Percentiles rank a stretch among this genome's conserved stretches.
phyloP scores from a whole-genome alignment of 495 filamentous ascomycete genomes.

The Daldinia concentrica region DNA sequence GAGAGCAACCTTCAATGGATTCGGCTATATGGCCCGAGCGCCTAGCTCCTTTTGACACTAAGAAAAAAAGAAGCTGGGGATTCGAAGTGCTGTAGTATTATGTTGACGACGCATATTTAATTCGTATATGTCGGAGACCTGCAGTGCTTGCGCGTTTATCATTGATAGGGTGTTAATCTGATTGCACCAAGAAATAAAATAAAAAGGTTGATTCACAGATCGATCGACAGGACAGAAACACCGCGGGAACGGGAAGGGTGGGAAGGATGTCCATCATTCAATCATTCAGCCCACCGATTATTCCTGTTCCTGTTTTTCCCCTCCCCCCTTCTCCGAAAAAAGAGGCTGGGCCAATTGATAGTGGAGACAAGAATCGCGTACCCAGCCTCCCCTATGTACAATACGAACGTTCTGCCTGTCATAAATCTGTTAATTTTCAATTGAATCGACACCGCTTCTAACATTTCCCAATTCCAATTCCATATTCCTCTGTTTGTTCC shows the following conservation, averaged over 20 bases:
- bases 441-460: conserved; percentile 19
- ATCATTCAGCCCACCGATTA: conserved; percentile 37
- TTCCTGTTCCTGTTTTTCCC: neutral
- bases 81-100: conserved; percentile 12
- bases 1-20: neutral
- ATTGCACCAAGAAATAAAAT: neutral
- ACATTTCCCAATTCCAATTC: conserved; percentile 9
- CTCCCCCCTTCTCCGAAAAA: conserved; percentile 18
- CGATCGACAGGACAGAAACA: conserved; percentile 20
- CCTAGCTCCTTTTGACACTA: neutral
- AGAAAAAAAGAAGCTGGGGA: conserved; percentile 14
- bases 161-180: neutral
- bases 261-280: conserved; percentile 16
- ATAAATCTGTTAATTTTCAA: conserved; percentile 37
- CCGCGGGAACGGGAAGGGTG: neutral
- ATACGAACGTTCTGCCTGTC: conserved; percentile 28
- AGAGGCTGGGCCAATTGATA: conserved; percentile 36
- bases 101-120: conserved; percentile 16
- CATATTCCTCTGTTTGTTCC: conserved; percentile 23
- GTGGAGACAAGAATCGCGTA: conserved; percentile 27
- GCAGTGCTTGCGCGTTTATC: conserved; percentile 16
- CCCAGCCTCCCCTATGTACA: conserved; percentile 36
- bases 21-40: neutral
- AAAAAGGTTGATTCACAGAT: conserved; percentile 27
- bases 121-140: conserved; percentile 40